These are phyloP conservation scores for Aureobasidium sp. DNA, from an alignment of 2,329 filamentous ascomycete genomes.

Conservation along the genomic window DNA sequence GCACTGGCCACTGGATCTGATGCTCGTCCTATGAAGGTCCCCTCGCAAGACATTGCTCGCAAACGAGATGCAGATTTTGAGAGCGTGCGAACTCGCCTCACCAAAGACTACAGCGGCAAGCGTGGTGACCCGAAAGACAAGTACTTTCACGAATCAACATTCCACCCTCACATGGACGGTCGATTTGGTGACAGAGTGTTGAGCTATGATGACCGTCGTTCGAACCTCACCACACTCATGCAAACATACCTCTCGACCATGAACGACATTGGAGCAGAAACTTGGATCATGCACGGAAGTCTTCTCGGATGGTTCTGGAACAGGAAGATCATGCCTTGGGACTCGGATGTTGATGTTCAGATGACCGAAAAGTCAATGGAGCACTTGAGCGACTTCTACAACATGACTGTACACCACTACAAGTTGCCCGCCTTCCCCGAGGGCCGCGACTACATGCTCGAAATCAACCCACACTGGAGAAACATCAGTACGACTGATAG, in stretches of 20 bases:
- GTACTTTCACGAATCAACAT: constrained; percentile 46
- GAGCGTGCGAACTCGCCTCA: constrained; percentile 34
- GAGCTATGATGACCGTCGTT: constrained; percentile 38
- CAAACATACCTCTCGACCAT: constrained; percentile 50
- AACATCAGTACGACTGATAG: constrained; percentile 38
- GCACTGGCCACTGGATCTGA: not conserved
- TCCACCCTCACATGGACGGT: constrained; percentile 50
- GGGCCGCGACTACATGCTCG: constrained; percentile 43
- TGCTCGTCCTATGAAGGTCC: constrained; percentile 6
- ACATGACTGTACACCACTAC: constrained; percentile 50
- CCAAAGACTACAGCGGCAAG: constrained; percentile 31
- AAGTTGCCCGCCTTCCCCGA: constrained; percentile 23
- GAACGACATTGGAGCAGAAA: constrained; percentile 48
- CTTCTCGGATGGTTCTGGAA: constrained; percentile 59
- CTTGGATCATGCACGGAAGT: constrained; percentile 57
- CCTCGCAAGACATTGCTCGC: constrained; percentile 4
- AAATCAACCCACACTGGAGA: constrained; percentile 50
- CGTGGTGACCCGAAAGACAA: constrained; percentile 34
- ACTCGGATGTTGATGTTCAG: constrained; percentile 53
- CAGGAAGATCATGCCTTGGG: constrained; percentile 53
- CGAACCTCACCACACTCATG: constrained; percentile 44
- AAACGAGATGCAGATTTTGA: constrained; percentile 35
- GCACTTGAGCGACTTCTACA: constrained; percentile 52
- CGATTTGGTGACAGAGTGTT: constrained; percentile 44
- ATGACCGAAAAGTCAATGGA: constrained; percentile 47